phyloP scores from a whole-genome alignment of 257 asterid genomes.

The Oldenlandia corymbosa region DNA sequence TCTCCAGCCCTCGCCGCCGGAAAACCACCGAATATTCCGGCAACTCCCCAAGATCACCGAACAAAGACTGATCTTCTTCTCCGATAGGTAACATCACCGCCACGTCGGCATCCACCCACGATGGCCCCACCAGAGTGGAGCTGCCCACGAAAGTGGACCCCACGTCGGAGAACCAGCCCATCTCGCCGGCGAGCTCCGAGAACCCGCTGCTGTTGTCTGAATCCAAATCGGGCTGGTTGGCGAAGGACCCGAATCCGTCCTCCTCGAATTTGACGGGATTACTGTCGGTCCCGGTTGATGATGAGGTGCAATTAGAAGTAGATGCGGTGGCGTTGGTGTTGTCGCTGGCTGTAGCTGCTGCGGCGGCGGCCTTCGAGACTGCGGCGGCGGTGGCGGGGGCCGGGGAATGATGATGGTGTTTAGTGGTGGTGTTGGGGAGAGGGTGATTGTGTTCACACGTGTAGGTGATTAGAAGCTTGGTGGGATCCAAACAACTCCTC shows the following conservation, averaged over 20 bases:
- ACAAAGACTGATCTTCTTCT: conserved; percentile 67
- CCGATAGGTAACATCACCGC: conserved; percentile 45
- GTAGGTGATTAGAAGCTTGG: conserved; percentile 66
- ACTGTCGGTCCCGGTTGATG: conserved; percentile 11
- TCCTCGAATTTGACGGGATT: conserved; percentile 12
- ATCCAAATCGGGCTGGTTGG: conserved; percentile 37
- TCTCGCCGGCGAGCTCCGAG: conserved; percentile 49
- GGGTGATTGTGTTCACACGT: conserved; percentile 62
- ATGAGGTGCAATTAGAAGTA: conserved; percentile 16
- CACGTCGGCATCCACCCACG: conserved; percentile 42
- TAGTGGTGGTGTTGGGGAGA: conserved; percentile 40
- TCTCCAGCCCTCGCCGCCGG: conserved; percentile 35
- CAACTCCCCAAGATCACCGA: conserved; percentile 75
- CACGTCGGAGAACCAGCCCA: conserved; percentile 61
- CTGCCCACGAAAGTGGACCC: conserved; percentile 49
- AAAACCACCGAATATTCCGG: conserved; percentile 68
- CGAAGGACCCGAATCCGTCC: conserved; percentile 33
- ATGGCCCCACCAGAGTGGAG: conserved; percentile 42
- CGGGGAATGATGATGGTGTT: conserved; percentile 38
- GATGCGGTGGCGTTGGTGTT: conserved; percentile 11
- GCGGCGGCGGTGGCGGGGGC: conserved; percentile 14
- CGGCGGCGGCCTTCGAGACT: conserved; percentile 6
- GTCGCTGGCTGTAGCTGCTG: conserved; percentile 20
- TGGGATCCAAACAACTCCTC: conserved; percentile 68
- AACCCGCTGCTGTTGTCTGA: conserved; percentile 34